Evolutionary conservation across 2,329 filamentous ascomycete genomes (phyloP).

Genomic region (Neofusicoccum sp.): DNA sequence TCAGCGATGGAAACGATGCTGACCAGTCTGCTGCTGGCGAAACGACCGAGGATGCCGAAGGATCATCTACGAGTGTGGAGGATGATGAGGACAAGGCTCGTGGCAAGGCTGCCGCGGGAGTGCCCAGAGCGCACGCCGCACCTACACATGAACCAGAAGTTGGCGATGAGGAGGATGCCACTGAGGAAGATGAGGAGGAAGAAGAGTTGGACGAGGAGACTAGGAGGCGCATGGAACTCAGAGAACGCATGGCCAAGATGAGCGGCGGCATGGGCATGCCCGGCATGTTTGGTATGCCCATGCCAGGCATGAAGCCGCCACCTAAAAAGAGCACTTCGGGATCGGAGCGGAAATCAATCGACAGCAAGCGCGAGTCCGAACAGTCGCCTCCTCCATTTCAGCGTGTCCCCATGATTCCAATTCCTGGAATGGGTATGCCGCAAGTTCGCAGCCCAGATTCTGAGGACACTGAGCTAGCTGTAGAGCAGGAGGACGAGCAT

Average conservation of each 20-base stretch:
- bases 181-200: conserved; percentile 65
- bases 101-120: not conserved
- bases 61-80: conserved; percentile 67
- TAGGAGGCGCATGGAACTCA: conserved; percentile 78
- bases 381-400: conserved; percentile 28
- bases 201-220: conserved; percentile 87
- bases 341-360: conserved; percentile 34
- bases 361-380: conserved; percentile 26
- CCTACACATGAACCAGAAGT: conserved; percentile 45
- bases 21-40: conserved; percentile 64
- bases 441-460: conserved; percentile 47
- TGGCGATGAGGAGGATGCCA: conserved; percentile 51
- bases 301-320: conserved; percentile 45
- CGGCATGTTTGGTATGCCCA: conserved; percentile 79
- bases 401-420: conserved; percentile 56
- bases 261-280: conserved; percentile 96
- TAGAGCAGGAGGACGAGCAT: conserved; percentile 53
- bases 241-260: conserved; percentile 97
- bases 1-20: conserved; percentile 64
- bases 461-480: conserved; percentile 40
- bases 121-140: conserved; percentile 35
- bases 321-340: conserved; percentile 47
- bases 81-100: conserved; percentile 64
- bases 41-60: conserved; percentile 60
- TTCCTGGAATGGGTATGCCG: conserved; percentile 68